These are phyloP conservation scores for Eragrostis tef DNA, from an alignment of 202 grass and related monocot genomes.

Conservation along the genomic window DNA sequence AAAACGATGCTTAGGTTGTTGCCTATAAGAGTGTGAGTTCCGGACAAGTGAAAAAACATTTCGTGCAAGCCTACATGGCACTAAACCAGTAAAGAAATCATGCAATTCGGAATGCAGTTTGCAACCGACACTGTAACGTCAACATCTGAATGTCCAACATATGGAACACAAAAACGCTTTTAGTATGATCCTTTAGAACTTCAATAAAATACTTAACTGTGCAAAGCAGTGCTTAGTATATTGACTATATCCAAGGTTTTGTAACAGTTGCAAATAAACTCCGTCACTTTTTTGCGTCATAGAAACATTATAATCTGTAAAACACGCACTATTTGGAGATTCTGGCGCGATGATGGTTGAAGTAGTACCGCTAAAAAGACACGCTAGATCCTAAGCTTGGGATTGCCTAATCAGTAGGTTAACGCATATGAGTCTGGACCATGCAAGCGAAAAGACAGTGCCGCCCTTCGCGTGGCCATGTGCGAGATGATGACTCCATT, in stretches of 20 bases:
- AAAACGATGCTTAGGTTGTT: neutral
- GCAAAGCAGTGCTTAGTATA: neutral
- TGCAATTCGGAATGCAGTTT: neutral
- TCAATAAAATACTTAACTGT: neutral
- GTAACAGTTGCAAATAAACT: neutral
- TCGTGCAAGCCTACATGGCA: neutral
- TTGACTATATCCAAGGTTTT: neutral
- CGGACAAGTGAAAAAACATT: neutral
- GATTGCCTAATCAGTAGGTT: constrained; percentile 47
- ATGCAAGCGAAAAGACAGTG: constrained; percentile 12
- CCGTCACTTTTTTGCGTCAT: neutral
- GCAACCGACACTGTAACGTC: neutral
- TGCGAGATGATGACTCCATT: constrained; percentile 44
- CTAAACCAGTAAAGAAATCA: neutral
- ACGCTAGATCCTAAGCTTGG: neutral
- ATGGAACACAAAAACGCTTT: neutral
- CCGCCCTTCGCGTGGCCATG: constrained; percentile 33
- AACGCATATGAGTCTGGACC: neutral
- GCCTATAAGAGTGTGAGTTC: neutral
- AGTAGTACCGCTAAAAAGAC: neutral
- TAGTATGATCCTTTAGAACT: neutral
- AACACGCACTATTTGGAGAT: neutral
- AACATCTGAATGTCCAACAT: neutral
- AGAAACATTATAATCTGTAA: neutral
- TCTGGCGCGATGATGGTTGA: neutral